Evolutionary conservation across 345 rosid species (phyloP).

Genomic region (Eucalyptus rudis): DNA sequence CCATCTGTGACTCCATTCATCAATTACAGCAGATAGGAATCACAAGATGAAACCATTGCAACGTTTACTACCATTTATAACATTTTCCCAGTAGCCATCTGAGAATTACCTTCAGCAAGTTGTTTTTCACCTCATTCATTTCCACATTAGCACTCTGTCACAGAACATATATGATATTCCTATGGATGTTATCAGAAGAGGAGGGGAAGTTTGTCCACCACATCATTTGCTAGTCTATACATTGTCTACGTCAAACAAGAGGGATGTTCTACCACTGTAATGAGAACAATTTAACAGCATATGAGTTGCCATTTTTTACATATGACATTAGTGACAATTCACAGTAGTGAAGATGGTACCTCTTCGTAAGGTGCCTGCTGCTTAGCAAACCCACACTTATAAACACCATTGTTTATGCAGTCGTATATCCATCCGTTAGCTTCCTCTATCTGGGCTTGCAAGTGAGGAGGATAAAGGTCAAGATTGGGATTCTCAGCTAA

Average conservation of each 20-base stretch:
- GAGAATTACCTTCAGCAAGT: background rate
- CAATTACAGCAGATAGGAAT: background rate
- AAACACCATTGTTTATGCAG: conserved; percentile 33
- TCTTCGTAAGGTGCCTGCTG: conserved; percentile 35
- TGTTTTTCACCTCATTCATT: background rate
- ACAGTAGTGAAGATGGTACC: background rate
- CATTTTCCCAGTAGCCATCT: background rate
- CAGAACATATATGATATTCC: background rate
- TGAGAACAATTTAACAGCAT: background rate
- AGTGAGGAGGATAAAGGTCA: conserved; percentile 21
- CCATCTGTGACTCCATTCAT: background rate
- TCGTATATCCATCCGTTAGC: conserved; percentile 26
- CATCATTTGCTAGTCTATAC: background rate
- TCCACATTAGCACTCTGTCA: background rate
- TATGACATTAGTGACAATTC: background rate
- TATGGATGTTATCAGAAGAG: background rate
- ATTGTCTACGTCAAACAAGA: background rate
- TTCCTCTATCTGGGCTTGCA: conserved; percentile 22
- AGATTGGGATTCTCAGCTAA: conserved; percentile 28
- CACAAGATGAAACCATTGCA: background rate
- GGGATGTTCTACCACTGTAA: background rate
- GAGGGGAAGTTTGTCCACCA: background rate
- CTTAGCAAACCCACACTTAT: conserved; percentile 37
- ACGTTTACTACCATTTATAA: background rate
- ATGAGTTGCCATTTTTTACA: background rate